Conservation (phyloP, 1,139 yeast genomes). For the Ogataea hybrid region DNA sequence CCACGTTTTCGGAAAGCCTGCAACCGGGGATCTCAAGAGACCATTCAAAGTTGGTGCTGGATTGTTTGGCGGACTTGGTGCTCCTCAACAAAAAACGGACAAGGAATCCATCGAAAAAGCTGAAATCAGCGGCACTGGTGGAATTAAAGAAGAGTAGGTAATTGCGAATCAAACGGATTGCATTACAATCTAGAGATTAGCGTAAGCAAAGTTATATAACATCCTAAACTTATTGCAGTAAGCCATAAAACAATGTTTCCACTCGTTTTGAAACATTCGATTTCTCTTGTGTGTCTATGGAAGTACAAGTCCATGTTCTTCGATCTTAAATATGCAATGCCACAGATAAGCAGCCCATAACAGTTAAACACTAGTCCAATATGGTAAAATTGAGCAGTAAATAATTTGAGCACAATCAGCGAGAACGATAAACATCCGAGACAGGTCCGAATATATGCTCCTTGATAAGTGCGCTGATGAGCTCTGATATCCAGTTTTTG, state of each 20-base stretch:
- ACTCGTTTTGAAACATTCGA: conserved; percentile 43
- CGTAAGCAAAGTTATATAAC: conserved; percentile 43
- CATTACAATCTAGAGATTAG: conserved; percentile 4
- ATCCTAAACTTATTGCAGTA: conserved; percentile 41
- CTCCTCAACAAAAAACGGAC: conserved; percentile 68
- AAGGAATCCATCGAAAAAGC: conserved; percentile 83
- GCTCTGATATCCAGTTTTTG: conserved; percentile 54
- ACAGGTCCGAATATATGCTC: conserved; percentile 57
- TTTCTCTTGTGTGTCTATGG: conserved; percentile 2
- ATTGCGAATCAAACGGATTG: background rate
- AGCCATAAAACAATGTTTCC: conserved; percentile 49
- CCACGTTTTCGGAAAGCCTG: conserved; percentile 80
- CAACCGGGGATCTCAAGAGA: conserved; percentile 91
- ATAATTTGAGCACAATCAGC: conserved; percentile 46
- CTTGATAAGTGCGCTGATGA: conserved; percentile 61
- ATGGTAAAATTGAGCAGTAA: conserved; percentile 51
- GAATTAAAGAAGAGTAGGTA: conserved; percentile 75
- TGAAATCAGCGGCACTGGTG: conserved; percentile 85
- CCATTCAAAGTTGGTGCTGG: conserved; percentile 87
- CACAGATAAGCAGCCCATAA: conserved; percentile 48
- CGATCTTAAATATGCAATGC: conserved; percentile 48
- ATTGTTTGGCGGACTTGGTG: conserved; percentile 69
- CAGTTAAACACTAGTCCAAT: conserved; percentile 52
- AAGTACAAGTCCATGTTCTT: conserved; percentile 46
- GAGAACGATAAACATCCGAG: conserved; percentile 36